These are phyloP conservation scores for Solanum chiquidenum DNA, from an alignment of 257 asterid genomes.

Conservation along the genomic window DNA sequence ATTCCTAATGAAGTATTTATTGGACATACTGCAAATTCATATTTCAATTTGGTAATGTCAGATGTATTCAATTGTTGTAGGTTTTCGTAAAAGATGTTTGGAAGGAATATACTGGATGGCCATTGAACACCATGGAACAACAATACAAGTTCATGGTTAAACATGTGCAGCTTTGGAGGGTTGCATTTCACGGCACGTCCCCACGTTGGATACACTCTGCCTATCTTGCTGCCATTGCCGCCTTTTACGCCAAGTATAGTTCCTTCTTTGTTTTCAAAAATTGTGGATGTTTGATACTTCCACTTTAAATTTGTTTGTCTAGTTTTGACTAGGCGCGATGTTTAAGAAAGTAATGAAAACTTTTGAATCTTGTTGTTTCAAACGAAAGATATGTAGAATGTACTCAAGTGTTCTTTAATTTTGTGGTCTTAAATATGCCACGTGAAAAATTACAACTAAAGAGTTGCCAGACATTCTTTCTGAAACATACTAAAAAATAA, in stretches of 20 bases:
- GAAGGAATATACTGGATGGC: slow-evolving; percentile 98
- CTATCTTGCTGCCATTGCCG: slow-evolving; percentile 93
- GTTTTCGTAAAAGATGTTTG: slow-evolving; percentile 84
- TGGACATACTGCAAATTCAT: not conserved
- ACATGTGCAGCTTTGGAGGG: slow-evolving; percentile 89
- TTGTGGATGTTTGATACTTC: not conserved
- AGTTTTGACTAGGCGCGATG: fast-evolving
- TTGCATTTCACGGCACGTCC: slow-evolving; percentile 89
- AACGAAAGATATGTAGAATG: not conserved
- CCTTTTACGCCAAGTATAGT: slow-evolving; percentile 82
- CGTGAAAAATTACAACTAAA: not conserved
- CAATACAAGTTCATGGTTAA: slow-evolving; percentile 97
- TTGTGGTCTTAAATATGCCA: not conserved
- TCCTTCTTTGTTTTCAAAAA: not conserved
- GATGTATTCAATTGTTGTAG: slow-evolving; percentile 18
- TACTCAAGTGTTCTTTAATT: fast-evolving
- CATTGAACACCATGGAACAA: slow-evolving; percentile 80
- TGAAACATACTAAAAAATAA: not conserved
- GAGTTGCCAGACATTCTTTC: not conserved
- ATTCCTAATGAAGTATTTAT: not conserved
- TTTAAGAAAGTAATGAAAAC: not conserved
- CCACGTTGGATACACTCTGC: slow-evolving; percentile 86
- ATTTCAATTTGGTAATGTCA: not conserved
- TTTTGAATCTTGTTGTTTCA: not conserved
- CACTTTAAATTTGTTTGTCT: not conserved